Evolutionary conservation across 306 rosid genomes (phyloP), one percentile per base, ranked within the genome.

Genomic region (Castanea mollissima): DNA sequence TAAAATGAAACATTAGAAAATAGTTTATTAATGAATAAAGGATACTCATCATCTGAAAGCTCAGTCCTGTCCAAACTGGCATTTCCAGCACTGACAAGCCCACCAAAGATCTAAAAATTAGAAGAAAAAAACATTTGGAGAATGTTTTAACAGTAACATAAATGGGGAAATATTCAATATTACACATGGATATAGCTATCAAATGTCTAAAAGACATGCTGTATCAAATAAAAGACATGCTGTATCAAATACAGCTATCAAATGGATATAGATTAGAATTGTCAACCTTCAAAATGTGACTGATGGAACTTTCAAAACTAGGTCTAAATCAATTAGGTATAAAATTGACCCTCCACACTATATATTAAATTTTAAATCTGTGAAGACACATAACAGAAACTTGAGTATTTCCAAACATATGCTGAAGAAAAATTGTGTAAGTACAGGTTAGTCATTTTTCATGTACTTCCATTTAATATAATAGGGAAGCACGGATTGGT

Each of bases 11-110:
- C 34, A 4, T 63, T 19, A 77, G 72, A 34, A 68, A 49, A 79
- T 18, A 46, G 55, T 58, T 58, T 56, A 69, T 52, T 73, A 74
- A 71, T 62, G 55, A 76, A 71, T 78, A 84, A 85, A 90, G 99
- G 99, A 95, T 95, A 95, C 99, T 91, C 96, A 77, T 87, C 31
- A n/a, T 82, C 89, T 59, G 89, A 81, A 84, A 95, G 92, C 44
- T 75, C 98, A 31, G 99, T 90, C 73, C 74, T 77, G 63, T 87
- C 88, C 94, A 93, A 83, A 62, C 83, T 80, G 27, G 92, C 71
- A 86, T 88, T 95, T 83, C 99, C 99, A 80, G 85, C 87, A 85
- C 91, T 91, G 67, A 95, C 97, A 19, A 95, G 27, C 79, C 99
- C 99, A 16, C 99, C 99, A 60, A 95, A 95, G 79, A 93, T 74